Evolutionary conservation across 1,284 basidiomycete genomes (phyloP).

Genomic region (Malassezia nana): DNA sequence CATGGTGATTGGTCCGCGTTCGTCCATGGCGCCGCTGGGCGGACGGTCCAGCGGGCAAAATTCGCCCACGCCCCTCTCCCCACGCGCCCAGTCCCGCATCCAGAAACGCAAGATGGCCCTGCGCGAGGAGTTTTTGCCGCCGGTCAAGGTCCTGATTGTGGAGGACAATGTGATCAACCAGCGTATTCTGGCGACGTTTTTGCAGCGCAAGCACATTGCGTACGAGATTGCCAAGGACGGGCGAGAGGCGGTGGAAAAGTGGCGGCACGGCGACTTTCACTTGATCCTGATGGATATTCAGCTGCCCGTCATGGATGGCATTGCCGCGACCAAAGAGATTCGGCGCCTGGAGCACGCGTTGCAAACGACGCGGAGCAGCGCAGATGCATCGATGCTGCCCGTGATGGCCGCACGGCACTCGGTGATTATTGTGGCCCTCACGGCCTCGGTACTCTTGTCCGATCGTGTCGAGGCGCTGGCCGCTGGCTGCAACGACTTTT

Average conservation of each 20-base stretch:
- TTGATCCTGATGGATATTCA: conserved; percentile 99
- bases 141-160: conserved; percentile 47
- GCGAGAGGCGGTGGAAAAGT: conserved; percentile 88
- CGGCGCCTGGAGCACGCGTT: conserved; percentile 64
- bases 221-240: conserved; percentile 92
- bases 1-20: conserved; percentile 39
- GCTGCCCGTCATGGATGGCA: conserved; percentile 97
- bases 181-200: conserved; percentile 86
- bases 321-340: conserved; percentile 92
- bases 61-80: background rate
- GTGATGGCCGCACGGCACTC: conserved; percentile 59
- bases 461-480: conserved; percentile 91
- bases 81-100: background rate
- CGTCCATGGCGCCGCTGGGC: background rate
- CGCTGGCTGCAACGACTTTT: conserved; percentile 96
- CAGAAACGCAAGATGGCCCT: conserved; percentile 32
- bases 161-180: conserved; percentile 95
- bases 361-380: conserved; percentile 21
- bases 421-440: conserved; percentile 96
- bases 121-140: conserved; percentile 38
- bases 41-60: background rate
- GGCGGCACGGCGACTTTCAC: conserved; percentile 86
- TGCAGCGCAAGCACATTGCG: conserved; percentile 91
- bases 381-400: conserved; percentile 11
- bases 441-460: conserved; percentile 78